Base-by-base conservation (phyloP, 768 basidiomycete genomes). In the Tephrocybe sp. region DNA sequence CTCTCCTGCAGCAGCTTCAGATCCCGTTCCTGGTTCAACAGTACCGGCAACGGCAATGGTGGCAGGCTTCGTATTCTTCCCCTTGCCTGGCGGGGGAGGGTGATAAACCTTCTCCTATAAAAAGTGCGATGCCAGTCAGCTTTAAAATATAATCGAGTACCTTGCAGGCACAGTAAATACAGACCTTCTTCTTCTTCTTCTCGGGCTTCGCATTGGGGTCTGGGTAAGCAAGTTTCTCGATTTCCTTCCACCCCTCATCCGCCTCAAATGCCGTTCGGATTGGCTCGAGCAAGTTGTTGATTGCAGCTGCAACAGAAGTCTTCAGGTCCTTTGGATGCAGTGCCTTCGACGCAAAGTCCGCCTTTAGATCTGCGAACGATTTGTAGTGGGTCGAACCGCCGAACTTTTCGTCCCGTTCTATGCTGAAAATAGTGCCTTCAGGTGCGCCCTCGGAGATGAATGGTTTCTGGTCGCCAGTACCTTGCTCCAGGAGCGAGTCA, bases 241-340 rank as follows among this genome's bases (percentile, higher is more conserved):
- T 72, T 60, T 73, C 73, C 67, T 89, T 82, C 84, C 92, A 98
- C 63, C 92, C 92, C 59, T 86, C 78, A 60, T 82, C 83, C 54
- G 71, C 80, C 58, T 86, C 78, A 60, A 92, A 98, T 43, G 82
- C 78, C 54, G 83, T 79, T 54, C 87, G 80, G 41, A 99, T 85
- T 0, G 96, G 95, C 16, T 81, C 83, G 49, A 98, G 69, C 35
- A 99, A 70, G 21, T 74, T 74, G 61, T 80, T 77, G 64, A 98
- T 84, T 11, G 83, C 86, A 27, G 84, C 81, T 35, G 80, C 78
- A 13, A 96, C 90, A 0, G 83, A 78, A 3, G 67, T 68, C 75
- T 99, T 99, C 63, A 98, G 70, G 67, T 97, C 97, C 26, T 83
- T 86, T 6, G 97, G 97, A 66, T 97, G 93, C 4, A 99, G 60